phyloP scores from a whole-genome alignment of 352 stramenopile genomes.

The Thalassiosira hispida region DNA sequence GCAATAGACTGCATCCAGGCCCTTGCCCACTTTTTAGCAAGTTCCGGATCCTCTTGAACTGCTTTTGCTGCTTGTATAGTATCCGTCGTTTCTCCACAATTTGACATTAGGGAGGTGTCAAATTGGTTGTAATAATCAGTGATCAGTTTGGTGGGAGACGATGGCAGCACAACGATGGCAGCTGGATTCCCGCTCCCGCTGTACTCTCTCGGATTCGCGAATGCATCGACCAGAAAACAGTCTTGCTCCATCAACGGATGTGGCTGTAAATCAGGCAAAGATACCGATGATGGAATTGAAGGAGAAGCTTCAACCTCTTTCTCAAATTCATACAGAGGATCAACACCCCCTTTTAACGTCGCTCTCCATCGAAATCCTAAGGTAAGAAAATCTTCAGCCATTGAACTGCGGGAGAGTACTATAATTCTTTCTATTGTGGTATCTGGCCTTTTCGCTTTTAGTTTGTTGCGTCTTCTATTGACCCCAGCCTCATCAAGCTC shows the following conservation, averaged over 20 bases:
- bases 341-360: conserved; percentile 23
- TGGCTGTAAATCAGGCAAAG: conserved; percentile 5
- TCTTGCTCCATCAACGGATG: conserved; percentile 24
- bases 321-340: conserved; percentile 39
- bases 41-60: conserved; percentile 35
- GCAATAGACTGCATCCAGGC: conserved; percentile 86
- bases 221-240: conserved; percentile 51
- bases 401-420: conserved; percentile 86
- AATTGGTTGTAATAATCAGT: conserved; percentile 22
- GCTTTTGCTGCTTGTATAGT: conserved; percentile 1
- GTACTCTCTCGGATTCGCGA: conserved; percentile 35
- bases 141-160: conserved; percentile 24
- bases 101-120: not conserved
- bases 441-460: conserved; percentile 15
- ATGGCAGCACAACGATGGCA: conserved; percentile 78
- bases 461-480: conserved; percentile 32
- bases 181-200: conserved; percentile 87
- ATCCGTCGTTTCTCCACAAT: not conserved
- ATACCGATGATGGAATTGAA: conserved; percentile 1
- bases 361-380: conserved; percentile 81
- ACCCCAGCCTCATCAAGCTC: conserved; percentile 25
- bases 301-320: conserved; percentile 23
- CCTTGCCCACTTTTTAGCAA: conserved; percentile 20
- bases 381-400: conserved; percentile 87
- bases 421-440: conserved; percentile 82